phyloP scores from a whole-genome alignment of 768 basidiomycete genomes.

The Serendipita vermifera region DNA sequence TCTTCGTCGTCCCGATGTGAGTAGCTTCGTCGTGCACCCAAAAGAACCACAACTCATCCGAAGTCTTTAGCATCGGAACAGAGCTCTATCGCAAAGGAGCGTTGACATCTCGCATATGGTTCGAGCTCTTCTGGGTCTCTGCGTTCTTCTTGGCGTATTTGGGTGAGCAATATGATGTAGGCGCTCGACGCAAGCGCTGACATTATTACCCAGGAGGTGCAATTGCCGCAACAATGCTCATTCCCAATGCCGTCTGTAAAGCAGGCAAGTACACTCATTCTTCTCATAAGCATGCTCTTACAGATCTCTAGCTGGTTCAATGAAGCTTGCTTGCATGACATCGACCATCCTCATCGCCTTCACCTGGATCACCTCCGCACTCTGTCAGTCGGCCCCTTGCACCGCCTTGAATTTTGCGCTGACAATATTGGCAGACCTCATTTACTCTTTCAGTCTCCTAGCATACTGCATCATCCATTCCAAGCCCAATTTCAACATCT shows the following conservation, averaged over 20 bases:
- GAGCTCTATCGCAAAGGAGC: neutral
- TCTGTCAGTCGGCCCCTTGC: neutral
- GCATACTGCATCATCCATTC: neutral
- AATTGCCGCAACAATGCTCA: neutral
- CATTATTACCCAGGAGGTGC: neutral
- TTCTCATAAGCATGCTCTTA: no score
- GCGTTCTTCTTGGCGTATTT: neutral
- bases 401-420: neutral
- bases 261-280: neutral
- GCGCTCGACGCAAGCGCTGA: neutral
- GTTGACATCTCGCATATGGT: constrained; percentile 3
- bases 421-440: neutral
- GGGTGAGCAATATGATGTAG: neutral
- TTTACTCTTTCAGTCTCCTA: neutral
- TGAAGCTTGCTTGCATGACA: neutral
- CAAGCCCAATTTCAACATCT: neutral
- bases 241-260: neutral
- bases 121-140: neutral
- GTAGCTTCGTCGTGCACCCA: neutral
- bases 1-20: constrained; percentile 6
- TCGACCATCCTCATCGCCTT: neutral
- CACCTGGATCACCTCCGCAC: neutral
- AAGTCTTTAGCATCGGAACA: neutral
- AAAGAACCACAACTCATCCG: neutral
- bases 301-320: neutral